These are phyloP conservation scores for Mrakia blollopis DNA, from an alignment of 768 basidiomycete species.

Conservation along the genomic window DNA sequence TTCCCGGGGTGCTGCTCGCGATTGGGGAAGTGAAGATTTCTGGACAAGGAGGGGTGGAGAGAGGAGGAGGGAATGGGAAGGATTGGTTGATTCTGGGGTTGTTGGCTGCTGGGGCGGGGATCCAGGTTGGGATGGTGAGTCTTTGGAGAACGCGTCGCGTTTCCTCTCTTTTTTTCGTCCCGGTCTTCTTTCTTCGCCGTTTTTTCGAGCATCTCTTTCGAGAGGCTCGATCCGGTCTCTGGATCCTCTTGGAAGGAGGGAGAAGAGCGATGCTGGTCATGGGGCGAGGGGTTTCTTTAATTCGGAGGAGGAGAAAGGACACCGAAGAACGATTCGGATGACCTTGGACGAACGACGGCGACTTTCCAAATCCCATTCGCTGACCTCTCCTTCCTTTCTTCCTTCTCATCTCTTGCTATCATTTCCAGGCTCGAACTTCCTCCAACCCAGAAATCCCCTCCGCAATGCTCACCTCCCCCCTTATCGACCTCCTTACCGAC, in stretches of 20 bases:
- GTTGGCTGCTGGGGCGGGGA: constrained; percentile 11
- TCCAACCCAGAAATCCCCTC: constrained; percentile 6
- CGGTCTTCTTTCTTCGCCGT: too few relatives aligned
- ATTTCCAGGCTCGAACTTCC: not conserved
- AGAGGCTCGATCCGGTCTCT: too few relatives aligned
- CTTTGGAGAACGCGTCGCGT: not conserved
- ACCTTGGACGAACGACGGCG: too few relatives aligned
- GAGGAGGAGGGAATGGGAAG: not conserved
- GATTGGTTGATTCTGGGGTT: constrained; percentile 12
- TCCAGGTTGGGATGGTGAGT: constrained; percentile 26
- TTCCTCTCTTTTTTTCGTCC: not conserved
- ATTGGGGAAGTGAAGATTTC: not conserved
- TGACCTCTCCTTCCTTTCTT: not conserved
- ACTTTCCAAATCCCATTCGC: not conserved
- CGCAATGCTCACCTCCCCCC: constrained; percentile 25
- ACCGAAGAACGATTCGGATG: too few relatives aligned
- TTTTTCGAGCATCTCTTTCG: not conserved
- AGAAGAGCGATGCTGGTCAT: not conserved
- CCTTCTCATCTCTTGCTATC: not conserved
- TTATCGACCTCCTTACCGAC: constrained; percentile 26
- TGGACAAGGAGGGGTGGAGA: not conserved
- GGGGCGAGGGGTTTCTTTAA: too few relatives aligned
- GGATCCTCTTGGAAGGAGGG: not conserved
- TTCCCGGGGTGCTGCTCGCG: not conserved
- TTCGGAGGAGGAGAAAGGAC: too few relatives aligned